phyloP scores from a whole-genome alignment of 2,329 filamentous ascomycete genomes.

The Talaromyces sp. region DNA sequence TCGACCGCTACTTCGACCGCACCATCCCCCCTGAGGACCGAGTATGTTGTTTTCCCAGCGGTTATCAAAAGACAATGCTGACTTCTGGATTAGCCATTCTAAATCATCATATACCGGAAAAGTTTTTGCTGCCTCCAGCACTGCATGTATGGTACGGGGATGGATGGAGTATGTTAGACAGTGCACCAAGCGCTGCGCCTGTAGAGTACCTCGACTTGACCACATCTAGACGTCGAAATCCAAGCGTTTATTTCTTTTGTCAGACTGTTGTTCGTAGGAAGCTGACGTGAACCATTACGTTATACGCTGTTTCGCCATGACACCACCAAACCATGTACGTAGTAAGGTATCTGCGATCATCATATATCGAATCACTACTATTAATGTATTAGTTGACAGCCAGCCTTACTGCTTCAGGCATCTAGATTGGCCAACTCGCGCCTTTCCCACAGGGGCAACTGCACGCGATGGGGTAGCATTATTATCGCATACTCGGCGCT shows the following conservation, averaged over 20 bases:
- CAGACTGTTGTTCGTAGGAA: background rate
- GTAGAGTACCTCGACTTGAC: conserved; percentile 33
- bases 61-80: conserved; percentile 11
- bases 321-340: background rate
- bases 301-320: background rate
- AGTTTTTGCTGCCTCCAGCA: conserved; percentile 11
- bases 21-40: conserved; percentile 60
- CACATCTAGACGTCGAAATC: conserved; percentile 28
- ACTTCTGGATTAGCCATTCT: conserved; percentile 27
- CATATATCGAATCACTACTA: background rate
- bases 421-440: conserved; percentile 6
- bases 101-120: conserved; percentile 16
- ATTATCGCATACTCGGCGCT: no score
- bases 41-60: conserved; percentile 20
- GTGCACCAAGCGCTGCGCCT: conserved; percentile 13
- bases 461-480: conserved; percentile 12
- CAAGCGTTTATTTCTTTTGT: conserved; percentile 9
- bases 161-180: background rate
- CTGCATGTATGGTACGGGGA: conserved; percentile 12
- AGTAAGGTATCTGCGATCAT: background rate
- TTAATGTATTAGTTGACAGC: background rate
- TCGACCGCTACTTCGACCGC: conserved; percentile 52
- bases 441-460: conserved; percentile 19
- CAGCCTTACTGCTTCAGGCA: conserved; percentile 3
- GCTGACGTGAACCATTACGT: background rate